These are phyloP conservation scores for Globisporangium emineosum DNA, from an alignment of 352 stramenopile species.

Conservation along the genomic window DNA sequence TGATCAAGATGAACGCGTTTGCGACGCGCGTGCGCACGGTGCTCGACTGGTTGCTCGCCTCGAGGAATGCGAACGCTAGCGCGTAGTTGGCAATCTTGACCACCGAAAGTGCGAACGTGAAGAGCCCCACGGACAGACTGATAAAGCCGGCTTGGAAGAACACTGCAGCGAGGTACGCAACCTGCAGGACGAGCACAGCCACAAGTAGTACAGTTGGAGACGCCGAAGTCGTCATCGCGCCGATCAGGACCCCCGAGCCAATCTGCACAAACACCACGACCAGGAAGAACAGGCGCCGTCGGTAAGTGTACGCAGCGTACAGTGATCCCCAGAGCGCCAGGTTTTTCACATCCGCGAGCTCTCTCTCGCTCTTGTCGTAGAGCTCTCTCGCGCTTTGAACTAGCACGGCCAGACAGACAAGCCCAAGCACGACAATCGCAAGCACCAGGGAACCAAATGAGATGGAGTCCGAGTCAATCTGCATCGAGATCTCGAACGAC, in stretches of 20 bases:
- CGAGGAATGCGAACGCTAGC: conserved; percentile 55
- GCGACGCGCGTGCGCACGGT: conserved; percentile 31
- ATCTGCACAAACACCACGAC: conserved; percentile 53
- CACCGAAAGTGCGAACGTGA: conserved; percentile 44
- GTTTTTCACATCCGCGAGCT: conserved; percentile 50
- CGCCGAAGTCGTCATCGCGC: conserved; percentile 35
- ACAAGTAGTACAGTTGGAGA: conserved; percentile 36
- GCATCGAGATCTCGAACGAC: conserved; percentile 72
- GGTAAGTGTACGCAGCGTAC: conserved; percentile 61
- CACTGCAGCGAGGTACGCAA: conserved; percentile 44
- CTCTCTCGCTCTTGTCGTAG: conserved; percentile 39
- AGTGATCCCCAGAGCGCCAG: conserved; percentile 58
- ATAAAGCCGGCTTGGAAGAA: conserved; percentile 41
- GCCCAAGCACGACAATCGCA: conserved; percentile 37
- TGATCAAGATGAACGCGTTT: conserved; percentile 65
- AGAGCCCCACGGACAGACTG: conserved; percentile 35
- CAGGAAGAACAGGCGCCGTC: conserved; percentile 68
- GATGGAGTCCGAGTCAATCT: conserved; percentile 32
- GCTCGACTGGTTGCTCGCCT: conserved; percentile 38
- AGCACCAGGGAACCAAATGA: conserved; percentile 30
- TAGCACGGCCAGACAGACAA: conserved; percentile 45
- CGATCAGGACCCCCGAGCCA: conserved; percentile 48
- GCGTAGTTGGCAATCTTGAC: conserved; percentile 63
- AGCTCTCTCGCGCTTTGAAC: conserved; percentile 35
- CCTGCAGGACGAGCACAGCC: conserved; percentile 45